Percentiles rank a stretch among this genome's conserved stretches.
Evolutionary conservation across 2,329 filamentous ascomycete genomes (phyloP).

Genomic region (Microcyclosporella mali): DNA sequence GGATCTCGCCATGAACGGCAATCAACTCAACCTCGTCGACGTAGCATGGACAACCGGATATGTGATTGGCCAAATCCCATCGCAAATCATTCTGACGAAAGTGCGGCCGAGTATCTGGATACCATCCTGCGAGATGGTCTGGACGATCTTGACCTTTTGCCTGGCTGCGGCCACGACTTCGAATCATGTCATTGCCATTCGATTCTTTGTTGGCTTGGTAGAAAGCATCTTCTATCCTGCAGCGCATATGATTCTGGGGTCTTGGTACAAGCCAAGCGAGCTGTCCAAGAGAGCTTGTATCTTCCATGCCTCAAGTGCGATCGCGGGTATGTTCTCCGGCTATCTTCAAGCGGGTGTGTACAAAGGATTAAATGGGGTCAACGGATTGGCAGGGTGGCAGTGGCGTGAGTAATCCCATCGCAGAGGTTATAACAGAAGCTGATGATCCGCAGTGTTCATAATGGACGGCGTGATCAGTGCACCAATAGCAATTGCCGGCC

Average conservation of each 20-base stretch:
- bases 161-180: slow-evolving; percentile 37
- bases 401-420: slow-evolving; percentile 26
- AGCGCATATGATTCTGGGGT: slow-evolving; percentile 48
- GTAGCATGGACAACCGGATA: slow-evolving; percentile 57
- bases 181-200: slow-evolving; percentile 42
- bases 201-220: slow-evolving; percentile 47
- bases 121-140: slow-evolving; percentile 44
- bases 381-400: slow-evolving; percentile 44
- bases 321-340: slow-evolving; percentile 45
- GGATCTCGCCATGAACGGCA: slow-evolving; percentile 47
- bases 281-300: slow-evolving; percentile 49
- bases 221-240: slow-evolving; percentile 49
- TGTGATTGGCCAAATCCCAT: slow-evolving; percentile 18
- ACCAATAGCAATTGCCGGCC: slow-evolving; percentile 47
- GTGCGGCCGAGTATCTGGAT: slow-evolving; percentile 46
- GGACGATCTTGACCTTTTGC: slow-evolving; percentile 46
- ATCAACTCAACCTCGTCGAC: slow-evolving; percentile 52
- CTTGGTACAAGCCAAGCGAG: slow-evolving; percentile 48
- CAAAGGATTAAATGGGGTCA: slow-evolving; percentile 39
- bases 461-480: slow-evolving; percentile 48
- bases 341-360: slow-evolving; percentile 53
- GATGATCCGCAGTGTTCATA: slow-evolving; percentile 6
- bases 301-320: slow-evolving; percentile 45
- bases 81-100: slow-evolving; percentile 42
- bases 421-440: too few species aligned